Percentiles rank a stretch among this genome's conserved stretches.
These are phyloP conservation scores for Phytopythium boreale DNA, from an alignment of 352 stramenopile species.

Conservation along the genomic window DNA sequence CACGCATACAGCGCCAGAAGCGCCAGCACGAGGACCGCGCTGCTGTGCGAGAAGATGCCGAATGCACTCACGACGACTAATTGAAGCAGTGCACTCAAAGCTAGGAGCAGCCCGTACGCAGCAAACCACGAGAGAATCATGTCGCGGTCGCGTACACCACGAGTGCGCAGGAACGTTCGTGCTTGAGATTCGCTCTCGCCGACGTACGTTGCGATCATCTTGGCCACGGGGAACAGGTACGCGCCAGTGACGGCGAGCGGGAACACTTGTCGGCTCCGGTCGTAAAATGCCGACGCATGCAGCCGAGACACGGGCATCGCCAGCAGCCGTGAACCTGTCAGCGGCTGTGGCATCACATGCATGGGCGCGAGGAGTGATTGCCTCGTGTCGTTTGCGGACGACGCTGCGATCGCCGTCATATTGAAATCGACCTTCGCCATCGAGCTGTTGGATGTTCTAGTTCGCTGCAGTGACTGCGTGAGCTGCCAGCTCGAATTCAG, in stretches of 20 bases:
- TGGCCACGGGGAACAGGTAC: slow-evolving; percentile 27
- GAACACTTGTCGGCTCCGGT: slow-evolving; percentile 24
- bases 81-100: slow-evolving; percentile 30
- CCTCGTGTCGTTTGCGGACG: slow-evolving; percentile 10
- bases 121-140: slow-evolving; percentile 41
- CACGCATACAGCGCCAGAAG: slow-evolving; percentile 31
- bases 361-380: slow-evolving; percentile 28
- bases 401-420: background rate
- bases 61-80: slow-evolving; percentile 14
- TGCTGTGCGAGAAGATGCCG: slow-evolving; percentile 30
- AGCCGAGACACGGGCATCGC: slow-evolving; percentile 30
- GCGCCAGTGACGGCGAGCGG: slow-evolving; percentile 26
- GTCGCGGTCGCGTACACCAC: slow-evolving; percentile 29
- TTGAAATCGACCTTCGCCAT: slow-evolving; percentile 1
- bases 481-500: slow-evolving; percentile 12
- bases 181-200: slow-evolving; percentile 28
- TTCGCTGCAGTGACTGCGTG: background rate
- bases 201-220: slow-evolving; percentile 28
- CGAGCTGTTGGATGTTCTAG: background rate
- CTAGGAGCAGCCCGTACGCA: slow-evolving; percentile 34
- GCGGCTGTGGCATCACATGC: slow-evolving; percentile 31
- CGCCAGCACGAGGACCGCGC: slow-evolving; percentile 20
- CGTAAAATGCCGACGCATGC: slow-evolving; percentile 29
- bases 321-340: slow-evolving; percentile 21
- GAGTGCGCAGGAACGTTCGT: slow-evolving; percentile 30